Conservation (phyloP, 1,139 yeast genomes). For the Blastobotrys arbuscula region DNA sequence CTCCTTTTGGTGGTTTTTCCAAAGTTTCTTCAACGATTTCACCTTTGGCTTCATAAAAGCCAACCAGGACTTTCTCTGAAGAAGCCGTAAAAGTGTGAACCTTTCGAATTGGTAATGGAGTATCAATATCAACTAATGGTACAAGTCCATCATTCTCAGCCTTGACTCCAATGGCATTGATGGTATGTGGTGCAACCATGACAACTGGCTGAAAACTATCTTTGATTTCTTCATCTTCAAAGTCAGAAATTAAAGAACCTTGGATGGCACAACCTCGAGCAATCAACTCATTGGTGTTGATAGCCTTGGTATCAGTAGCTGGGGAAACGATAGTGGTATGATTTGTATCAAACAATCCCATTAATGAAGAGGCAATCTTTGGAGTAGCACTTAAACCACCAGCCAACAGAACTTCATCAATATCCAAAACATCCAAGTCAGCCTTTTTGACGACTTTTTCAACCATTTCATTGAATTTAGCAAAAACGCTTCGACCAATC, state of each 20-base stretch:
- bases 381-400: conserved; percentile 96
- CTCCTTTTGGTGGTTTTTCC: conserved; percentile 47
- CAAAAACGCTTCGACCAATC: conserved; percentile 71
- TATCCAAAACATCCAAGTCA: conserved; percentile 73
- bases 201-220: conserved; percentile 85
- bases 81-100: conserved; percentile 57
- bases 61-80: conserved; percentile 56
- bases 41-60: conserved; percentile 80
- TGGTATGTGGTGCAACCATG: conserved; percentile 81
- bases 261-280: conserved; percentile 97
- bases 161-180: conserved; percentile 80
- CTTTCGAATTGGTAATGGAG: conserved; percentile 89
- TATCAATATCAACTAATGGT: conserved; percentile 72
- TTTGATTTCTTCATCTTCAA: conserved; percentile 78
- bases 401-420: conserved; percentile 84
- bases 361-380: conserved; percentile 74
- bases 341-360: conserved; percentile 58
- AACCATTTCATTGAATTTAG: conserved; percentile 70
- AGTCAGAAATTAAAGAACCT: conserved; percentile 79
- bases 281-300: conserved; percentile 83
- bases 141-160: conserved; percentile 57
- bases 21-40: conserved; percentile 63
- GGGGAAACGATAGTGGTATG: conserved; percentile 75
- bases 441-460: conserved; percentile 76
- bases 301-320: conserved; percentile 64